These are phyloP conservation scores for Acmispon strigosus DNA, from an alignment of 306 rosid species.

Conservation along the genomic window DNA sequence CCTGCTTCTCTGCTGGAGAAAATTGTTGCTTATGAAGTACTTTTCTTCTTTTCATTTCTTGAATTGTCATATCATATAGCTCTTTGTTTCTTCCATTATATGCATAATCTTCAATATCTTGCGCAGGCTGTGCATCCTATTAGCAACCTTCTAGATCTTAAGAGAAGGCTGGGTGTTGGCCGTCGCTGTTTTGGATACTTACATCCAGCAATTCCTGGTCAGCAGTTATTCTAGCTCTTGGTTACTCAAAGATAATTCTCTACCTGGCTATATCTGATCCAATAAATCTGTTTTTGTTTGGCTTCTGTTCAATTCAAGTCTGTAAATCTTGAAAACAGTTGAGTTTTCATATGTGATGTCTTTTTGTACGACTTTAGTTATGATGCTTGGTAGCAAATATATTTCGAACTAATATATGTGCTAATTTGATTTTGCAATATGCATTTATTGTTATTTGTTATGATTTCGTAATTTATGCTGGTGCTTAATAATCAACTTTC, in stretches of 20 bases:
- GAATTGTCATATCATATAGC: neutral
- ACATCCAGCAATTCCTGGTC: slow-evolving; percentile 95
- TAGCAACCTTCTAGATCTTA: slow-evolving; percentile 93
- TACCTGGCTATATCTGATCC: slow-evolving; percentile 4
- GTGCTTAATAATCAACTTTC: too few species aligned
- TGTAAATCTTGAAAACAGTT: neutral
- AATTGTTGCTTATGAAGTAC: slow-evolving; percentile 93
- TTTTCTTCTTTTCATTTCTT: slow-evolving; percentile 16
- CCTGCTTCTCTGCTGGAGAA: slow-evolving; percentile 96
- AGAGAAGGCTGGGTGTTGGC: slow-evolving; percentile 95
- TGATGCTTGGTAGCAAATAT: too few species aligned
- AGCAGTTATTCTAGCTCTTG: slow-evolving; percentile 27
- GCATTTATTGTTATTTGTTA: too few species aligned
- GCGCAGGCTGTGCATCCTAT: slow-evolving; percentile 95
- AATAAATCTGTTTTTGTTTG: neutral
- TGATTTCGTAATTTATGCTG: too few species aligned
- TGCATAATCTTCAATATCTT: slow-evolving; percentile 26
- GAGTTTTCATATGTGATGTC: too few species aligned
- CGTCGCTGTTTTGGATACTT: slow-evolving; percentile 94
- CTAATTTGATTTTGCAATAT: too few species aligned
- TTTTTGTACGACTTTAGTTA: too few species aligned
- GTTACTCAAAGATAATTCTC: slow-evolving; percentile 8
- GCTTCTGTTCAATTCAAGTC: slow-evolving; percentile 4
- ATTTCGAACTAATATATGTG: too few species aligned
- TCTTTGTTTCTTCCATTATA: neutral